phyloP scores from a whole-genome alignment of 1,284 basidiomycete genomes.

The Cutaneotrichosporon sp. region DNA sequence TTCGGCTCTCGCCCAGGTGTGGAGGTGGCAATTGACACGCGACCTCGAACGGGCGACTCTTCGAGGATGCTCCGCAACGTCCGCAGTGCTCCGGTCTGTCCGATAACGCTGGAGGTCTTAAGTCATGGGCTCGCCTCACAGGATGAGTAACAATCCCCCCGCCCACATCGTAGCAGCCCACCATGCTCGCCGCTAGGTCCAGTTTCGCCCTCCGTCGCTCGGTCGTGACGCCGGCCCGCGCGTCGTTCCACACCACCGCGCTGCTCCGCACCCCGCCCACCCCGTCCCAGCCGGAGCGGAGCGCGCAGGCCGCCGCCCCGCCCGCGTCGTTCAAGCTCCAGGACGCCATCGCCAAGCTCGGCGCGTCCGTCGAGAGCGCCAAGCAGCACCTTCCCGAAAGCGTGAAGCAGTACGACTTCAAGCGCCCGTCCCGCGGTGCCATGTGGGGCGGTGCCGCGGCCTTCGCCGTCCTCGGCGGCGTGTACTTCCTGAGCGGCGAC shows the following conservation, averaged over 20 bases:
- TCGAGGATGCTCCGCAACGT: neutral
- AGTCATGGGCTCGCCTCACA: too few relatives aligned
- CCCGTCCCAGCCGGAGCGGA: neutral
- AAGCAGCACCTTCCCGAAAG: neutral
- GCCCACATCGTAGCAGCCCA: neutral
- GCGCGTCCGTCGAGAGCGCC: neutral
- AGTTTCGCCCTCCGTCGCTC: too few relatives aligned
- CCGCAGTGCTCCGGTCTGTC: too few relatives aligned
- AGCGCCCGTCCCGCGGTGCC: neutral
- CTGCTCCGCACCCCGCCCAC: neutral
- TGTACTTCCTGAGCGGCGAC: conserved; percentile 4
- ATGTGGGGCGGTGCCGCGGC: neutral
- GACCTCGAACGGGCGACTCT: too few relatives aligned
- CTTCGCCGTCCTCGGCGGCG: neutral
- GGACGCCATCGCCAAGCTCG: neutral
- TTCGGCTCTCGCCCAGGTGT: neutral
- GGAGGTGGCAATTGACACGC: too few relatives aligned
- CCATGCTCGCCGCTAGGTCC: too few relatives aligned
- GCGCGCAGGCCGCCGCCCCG: too few relatives aligned
- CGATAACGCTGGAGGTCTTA: too few relatives aligned
- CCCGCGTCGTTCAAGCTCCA: neutral
- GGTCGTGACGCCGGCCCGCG: too few relatives aligned
- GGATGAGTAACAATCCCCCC: too few relatives aligned
- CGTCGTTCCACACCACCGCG: neutral
- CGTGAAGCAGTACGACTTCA: neutral